Evolutionary conservation across 306 rosid genomes (phyloP).

Genomic region (Vicia faba): DNA sequence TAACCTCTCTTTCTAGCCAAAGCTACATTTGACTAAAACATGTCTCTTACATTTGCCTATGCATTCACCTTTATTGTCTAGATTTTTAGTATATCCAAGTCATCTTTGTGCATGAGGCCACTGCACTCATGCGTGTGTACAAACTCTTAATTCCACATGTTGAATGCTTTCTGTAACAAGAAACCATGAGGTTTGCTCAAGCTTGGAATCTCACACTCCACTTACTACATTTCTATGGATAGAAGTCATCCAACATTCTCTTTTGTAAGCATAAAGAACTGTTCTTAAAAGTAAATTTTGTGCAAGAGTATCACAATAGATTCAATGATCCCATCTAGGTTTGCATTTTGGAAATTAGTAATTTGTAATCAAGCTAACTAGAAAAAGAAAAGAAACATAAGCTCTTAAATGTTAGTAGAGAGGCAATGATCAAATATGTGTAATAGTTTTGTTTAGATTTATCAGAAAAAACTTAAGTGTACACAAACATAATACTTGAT

Average conservation of each 20-base stretch:
- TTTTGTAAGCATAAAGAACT: conserved; percentile 19
- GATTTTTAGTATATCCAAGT: conserved; percentile 31
- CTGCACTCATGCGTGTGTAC: conserved; percentile 41
- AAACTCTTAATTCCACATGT: conserved; percentile 33
- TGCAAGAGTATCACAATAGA: not conserved
- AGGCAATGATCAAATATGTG: no score
- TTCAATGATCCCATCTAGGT: not conserved
- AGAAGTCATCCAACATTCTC: conserved; percentile 22
- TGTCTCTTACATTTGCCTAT: not conserved
- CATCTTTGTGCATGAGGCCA: conserved; percentile 35
- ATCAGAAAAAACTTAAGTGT: no score
- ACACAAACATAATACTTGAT: no score
- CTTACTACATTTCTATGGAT: conserved; percentile 31
- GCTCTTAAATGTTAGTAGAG: no score
- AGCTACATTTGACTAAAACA: conserved; percentile 25
- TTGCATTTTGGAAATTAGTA: not conserved
- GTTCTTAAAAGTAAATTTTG: not conserved
- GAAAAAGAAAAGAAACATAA: no score
- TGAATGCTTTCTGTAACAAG: conserved; percentile 15
- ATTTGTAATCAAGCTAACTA: not conserved
- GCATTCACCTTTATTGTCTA: conserved; percentile 32
- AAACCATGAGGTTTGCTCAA: conserved; percentile 43
- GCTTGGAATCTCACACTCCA: conserved; percentile 38
- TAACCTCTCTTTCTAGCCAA: conserved; percentile 28
- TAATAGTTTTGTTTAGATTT: no score